Percentiles rank a stretch among this genome's conserved stretches.
phyloP scores from a whole-genome alignment of 768 basidiomycete genomes.

The Chalciporus sphaerocephalus region DNA sequence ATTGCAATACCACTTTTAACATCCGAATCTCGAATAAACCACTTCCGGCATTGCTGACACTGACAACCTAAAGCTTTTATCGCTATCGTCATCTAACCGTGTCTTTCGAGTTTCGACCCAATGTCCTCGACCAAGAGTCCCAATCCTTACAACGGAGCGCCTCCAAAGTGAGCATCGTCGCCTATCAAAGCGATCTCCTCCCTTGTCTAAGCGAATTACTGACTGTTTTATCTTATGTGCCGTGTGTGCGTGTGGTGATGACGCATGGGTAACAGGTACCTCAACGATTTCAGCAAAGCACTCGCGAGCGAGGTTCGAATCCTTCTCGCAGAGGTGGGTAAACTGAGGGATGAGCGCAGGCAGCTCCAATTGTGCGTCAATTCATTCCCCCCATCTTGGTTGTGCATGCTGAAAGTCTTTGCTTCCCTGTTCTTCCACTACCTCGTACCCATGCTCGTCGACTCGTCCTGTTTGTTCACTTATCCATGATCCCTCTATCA shows the following conservation, averaged over 20 bases:
- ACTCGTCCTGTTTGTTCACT: not conserved
- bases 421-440: not conserved
- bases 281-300: constrained; percentile 61
- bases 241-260: not conserved
- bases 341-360: constrained; percentile 55
- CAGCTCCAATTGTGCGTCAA: constrained; percentile 50
- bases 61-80: not conserved
- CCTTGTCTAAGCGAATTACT: not conserved
- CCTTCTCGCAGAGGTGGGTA: constrained; percentile 55
- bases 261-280: constrained; percentile 36
- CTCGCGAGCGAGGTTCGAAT: constrained; percentile 60
- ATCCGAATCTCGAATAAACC: not conserved
- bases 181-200: not conserved
- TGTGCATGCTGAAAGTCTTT: too few relatives aligned
- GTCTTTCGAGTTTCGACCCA: constrained; percentile 10
- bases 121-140: constrained; percentile 35
- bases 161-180: constrained; percentile 29
- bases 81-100: not conserved
- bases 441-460: not conserved
- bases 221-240: not conserved
- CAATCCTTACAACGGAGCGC: constrained; percentile 30
- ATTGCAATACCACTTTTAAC: not conserved
- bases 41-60: not conserved
- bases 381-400: too few relatives aligned
- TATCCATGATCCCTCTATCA: not conserved